Conservation (phyloP, 495 filamentous ascomycete genomes). For the Articulospora tetracladia region DNA sequence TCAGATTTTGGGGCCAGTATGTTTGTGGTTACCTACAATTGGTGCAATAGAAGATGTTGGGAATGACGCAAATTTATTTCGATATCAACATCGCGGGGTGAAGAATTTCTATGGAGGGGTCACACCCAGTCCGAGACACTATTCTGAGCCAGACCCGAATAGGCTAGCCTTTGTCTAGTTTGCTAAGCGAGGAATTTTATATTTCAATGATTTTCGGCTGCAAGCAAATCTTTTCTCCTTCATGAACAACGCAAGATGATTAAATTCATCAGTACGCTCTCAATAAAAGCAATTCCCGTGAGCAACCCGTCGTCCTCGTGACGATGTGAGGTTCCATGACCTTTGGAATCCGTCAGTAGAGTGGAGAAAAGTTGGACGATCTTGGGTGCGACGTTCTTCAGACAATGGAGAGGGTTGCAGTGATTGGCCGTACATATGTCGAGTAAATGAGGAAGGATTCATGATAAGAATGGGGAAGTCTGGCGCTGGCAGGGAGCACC, state of each 20-base stretch:
- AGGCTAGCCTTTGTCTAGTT: background rate
- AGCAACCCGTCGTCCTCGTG: conserved; percentile 35
- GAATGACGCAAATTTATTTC: background rate
- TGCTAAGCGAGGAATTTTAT: background rate
- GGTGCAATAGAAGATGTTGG: background rate
- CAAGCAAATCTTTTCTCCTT: background rate
- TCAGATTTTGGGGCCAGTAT: background rate
- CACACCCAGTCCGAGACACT: background rate
- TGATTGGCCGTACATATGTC: conserved; percentile 59
- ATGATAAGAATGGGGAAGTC: background rate
- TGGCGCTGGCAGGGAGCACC: too few relatives aligned
- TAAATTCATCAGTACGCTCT: conserved; percentile 70
- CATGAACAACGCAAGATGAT: conserved; percentile 19
- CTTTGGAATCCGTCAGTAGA: conserved; percentile 61
- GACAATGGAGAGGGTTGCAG: conserved; percentile 58
- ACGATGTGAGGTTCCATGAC: conserved; percentile 47
- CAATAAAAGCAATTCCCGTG: conserved; percentile 58
- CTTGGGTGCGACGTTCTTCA: conserved; percentile 60
- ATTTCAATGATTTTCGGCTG: background rate
- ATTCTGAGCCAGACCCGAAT: background rate
- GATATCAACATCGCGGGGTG: background rate
- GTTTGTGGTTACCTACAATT: background rate
- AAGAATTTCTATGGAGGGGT: background rate
- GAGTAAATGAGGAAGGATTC: background rate
- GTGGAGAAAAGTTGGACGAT: conserved; percentile 59